Evolutionary conservation across 305 asterid species (phyloP).

Genomic region (Fraxinus angustifolia): DNA sequence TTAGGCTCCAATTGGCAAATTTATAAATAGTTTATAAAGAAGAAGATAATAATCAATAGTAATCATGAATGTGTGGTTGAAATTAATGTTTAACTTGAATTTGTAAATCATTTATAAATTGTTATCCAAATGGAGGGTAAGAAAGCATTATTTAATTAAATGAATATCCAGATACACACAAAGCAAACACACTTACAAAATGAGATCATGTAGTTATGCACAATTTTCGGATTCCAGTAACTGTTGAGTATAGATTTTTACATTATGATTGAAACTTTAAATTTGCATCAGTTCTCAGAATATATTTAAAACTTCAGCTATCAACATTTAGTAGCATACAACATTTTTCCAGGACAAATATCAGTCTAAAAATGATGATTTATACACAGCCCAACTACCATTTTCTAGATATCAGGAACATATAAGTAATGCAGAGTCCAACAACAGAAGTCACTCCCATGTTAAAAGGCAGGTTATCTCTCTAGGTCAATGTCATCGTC

Average conservation of each 20-base stretch:
- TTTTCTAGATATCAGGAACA: neutral
- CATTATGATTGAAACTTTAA: neutral
- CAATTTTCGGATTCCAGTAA: neutral
- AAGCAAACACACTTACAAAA: neutral
- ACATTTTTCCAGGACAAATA: neutral
- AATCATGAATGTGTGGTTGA: neutral
- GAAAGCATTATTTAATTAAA: neutral
- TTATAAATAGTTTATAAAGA: no score
- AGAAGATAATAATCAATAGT: neutral
- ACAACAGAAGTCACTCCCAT: neutral
- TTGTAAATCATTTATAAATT: neutral
- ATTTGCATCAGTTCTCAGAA: neutral
- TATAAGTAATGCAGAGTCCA: neutral
- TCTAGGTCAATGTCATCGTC: neutral
- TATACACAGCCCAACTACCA: neutral
- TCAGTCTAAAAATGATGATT: neutral
- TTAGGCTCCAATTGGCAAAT: neutral
- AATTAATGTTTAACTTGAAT: neutral
- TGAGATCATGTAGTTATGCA: neutral
- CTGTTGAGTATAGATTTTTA: neutral
- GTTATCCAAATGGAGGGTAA: neutral
- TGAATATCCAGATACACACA: neutral
- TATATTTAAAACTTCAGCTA: neutral
- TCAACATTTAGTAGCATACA: neutral
- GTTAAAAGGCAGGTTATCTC: neutral